phyloP scores from a whole-genome alignment of 2,329 filamentous ascomycete genomes.

The Aspergillus floridensis region DNA sequence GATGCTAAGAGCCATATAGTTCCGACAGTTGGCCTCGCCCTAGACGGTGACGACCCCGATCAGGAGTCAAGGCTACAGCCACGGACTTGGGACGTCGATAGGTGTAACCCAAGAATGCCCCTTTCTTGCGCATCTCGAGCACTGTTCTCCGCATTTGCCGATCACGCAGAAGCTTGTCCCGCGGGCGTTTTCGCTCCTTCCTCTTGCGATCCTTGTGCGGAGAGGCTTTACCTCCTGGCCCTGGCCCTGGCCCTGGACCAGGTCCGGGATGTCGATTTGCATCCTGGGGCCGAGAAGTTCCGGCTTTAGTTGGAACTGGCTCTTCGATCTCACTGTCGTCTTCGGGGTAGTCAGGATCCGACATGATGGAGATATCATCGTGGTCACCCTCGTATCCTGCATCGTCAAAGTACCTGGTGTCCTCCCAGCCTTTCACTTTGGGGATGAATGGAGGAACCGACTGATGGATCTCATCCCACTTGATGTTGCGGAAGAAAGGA shows the following conservation, averaged over 20 bases:
- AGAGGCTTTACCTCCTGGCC: conserved; percentile 37
- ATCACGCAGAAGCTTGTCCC: conserved; percentile 84
- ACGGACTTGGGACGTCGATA: conserved; percentile 58
- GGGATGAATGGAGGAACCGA: conserved; percentile 77
- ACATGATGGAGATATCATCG: conserved; percentile 15
- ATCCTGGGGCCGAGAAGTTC: conserved; percentile 11
- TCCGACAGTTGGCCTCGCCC: conserved; percentile 24
- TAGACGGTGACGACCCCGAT: conserved; percentile 31
- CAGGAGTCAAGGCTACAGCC: conserved; percentile 32
- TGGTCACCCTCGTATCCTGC: conserved; percentile 52
- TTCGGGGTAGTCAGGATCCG: conserved; percentile 9
- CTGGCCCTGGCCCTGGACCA: conserved; percentile 44
- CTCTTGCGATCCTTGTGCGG: conserved; percentile 38
- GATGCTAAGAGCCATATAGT: conserved; percentile 21
- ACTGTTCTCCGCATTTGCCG: conserved; percentile 62
- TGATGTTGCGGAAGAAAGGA: conserved; percentile 76
- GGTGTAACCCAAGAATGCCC: conserved; percentile 85
- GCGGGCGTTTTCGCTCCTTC: conserved; percentile 72
- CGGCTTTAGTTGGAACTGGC: background rate
- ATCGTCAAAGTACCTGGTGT: conserved; percentile 90
- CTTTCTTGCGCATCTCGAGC: conserved; percentile 76
- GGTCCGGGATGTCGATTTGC: conserved; percentile 22
- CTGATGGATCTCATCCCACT: conserved; percentile 72
- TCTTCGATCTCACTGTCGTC: conserved; percentile 11
- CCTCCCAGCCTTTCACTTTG: conserved; percentile 63